Evolutionary conservation across 371 early-diverging fungal genomes (phyloP), one percentile per base, ranked within the genome.

Genomic region (Syncephalis plumigaleata): DNA sequence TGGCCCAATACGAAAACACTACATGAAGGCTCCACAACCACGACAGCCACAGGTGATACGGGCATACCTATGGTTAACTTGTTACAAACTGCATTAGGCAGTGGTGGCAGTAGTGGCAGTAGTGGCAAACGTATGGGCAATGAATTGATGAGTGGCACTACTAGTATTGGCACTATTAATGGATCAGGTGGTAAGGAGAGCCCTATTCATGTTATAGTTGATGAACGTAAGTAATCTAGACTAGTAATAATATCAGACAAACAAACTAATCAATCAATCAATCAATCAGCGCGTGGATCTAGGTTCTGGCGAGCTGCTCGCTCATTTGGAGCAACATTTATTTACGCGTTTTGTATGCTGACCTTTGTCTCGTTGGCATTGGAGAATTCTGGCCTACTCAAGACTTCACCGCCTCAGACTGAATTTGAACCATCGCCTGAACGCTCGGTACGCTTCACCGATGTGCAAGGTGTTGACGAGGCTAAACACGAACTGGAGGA

Each of bases 381-480:
- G 51, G 86, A 86, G 49, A 79, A 78, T 55, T 80, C 83, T 0
- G 82, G 81, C 1, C 45, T 85, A 22, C 53, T 81, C 44, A 82
- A 83, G 57, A 70, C 78, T 3, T 58, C 74, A 0, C 67, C 67
- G 3, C 61, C 66, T 26, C 75, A 78, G 38, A 68, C 67, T 0
- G 85, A 83, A 44, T 83, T 75, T 55, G 77, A 73, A 45, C 82
- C 86, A 7, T 76, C 63, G 45, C 65, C 73, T 48, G 66, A 76
- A 51, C 60, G 72, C 39, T 60, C 75, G 39, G 81, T 87, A 45
- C 75, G 66, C 36, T 95, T 96, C 57, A 70, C 80, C 4, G 97
- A 96, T 58, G 96, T 98, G 0, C 91, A 93, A 55, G 98, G 98
- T 26, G 90, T 90, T 18, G 94, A 94, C 47, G 97, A 98, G 63